Conservation (phyloP, 345 rosid genomes). For the Citropsis articulata region DNA sequence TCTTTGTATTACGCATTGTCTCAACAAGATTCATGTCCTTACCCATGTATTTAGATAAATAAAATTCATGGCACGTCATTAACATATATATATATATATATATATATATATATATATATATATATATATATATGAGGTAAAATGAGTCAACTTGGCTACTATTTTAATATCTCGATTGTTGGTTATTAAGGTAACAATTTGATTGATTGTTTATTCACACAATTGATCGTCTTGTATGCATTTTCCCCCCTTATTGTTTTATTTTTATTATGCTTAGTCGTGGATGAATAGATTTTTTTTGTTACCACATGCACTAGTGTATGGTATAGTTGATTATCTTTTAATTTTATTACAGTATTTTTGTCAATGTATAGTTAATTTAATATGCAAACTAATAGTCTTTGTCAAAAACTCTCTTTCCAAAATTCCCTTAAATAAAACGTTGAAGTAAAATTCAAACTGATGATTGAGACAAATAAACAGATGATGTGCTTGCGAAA, state of each 20-base stretch:
- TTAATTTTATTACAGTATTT: not conserved
- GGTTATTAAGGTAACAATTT: not conserved
- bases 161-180: conserved; percentile 5
- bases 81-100: not conserved
- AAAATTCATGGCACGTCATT: not conserved
- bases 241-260: not conserved
- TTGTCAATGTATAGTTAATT: not conserved
- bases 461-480: not conserved
- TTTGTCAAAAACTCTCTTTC: not conserved
- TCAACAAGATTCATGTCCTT: conserved; percentile 18
- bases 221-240: not conserved
- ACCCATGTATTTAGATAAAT: not conserved
- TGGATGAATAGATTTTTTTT: conserved; percentile 3
- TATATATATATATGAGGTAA: not conserved
- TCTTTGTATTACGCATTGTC: not conserved
- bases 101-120: too few relatives aligned
- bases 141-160: conserved; percentile 19
- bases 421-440: not conserved
- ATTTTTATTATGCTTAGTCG: not conserved
- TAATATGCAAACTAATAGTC: not conserved
- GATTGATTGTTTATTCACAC: not conserved
- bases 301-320: not conserved
- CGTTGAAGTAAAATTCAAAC: not conserved
- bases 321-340: not conserved
- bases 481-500: not conserved